Percentiles rank a stretch among this genome's conserved stretches.
phyloP scores from a whole-genome alignment of 805 yeast genomes.

The Komagataella kurtzmanii region DNA sequence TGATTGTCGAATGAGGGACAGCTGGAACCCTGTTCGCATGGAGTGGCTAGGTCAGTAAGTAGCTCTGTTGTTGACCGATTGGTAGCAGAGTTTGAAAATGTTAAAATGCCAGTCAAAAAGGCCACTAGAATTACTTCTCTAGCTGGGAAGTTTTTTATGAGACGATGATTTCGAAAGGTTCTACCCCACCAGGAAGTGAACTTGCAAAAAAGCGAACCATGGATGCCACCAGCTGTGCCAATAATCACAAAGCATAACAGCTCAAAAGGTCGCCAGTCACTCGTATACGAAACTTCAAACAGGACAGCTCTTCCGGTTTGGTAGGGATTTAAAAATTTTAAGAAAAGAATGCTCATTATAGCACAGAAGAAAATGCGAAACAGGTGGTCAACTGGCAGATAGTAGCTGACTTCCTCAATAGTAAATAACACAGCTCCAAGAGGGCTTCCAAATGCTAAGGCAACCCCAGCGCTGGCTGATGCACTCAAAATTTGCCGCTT shows the following conservation, averaged over 20 bases:
- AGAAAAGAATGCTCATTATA: constrained; percentile 34
- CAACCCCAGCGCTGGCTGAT: constrained; percentile 45
- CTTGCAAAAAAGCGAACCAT: constrained; percentile 36
- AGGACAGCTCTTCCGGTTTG: constrained; percentile 46
- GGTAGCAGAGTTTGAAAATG: constrained; percentile 36
- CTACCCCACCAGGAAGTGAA: constrained; percentile 33
- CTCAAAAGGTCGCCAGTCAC: constrained; percentile 40
- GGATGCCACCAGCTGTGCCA: constrained; percentile 39
- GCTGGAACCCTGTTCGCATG: constrained; percentile 21
- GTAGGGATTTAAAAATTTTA: constrained; percentile 41
- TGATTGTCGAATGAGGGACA: constrained; percentile 18
- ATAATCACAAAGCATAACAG: constrained; percentile 28
- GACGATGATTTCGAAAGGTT: constrained; percentile 18
- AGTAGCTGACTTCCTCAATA: constrained; percentile 43
- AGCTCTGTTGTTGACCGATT: constrained; percentile 35
- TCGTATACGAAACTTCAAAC: constrained; percentile 33
- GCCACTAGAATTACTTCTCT: constrained; percentile 32
- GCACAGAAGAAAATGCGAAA: constrained; percentile 45
- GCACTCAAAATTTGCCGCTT: constrained; percentile 42
- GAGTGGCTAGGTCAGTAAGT: constrained; percentile 33
- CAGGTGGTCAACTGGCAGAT: constrained; percentile 38
- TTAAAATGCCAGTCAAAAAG: constrained; percentile 27
- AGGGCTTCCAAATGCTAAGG: constrained; percentile 48
- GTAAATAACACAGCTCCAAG: constrained; percentile 45
- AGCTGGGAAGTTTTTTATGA: constrained; percentile 23